Evolutionary conservation across 495 filamentous ascomycete species (phyloP).

Genomic region (Geopyxis carbonaria): DNA sequence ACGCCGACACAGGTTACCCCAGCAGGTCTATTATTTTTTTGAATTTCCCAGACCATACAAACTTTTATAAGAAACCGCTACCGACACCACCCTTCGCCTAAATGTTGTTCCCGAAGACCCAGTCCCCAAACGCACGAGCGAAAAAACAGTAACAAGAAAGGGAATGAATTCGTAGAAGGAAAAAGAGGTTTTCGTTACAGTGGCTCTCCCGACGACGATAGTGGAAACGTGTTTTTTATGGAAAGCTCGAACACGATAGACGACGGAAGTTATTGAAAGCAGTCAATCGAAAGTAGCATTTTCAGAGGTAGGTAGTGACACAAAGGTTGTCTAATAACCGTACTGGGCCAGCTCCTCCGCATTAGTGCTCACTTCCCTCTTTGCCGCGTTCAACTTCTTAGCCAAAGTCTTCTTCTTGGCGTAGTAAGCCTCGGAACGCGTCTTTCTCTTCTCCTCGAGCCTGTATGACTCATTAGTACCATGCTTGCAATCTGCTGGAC

Average conservation of each 20-base stretch:
- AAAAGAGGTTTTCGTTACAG: constrained; percentile 5
- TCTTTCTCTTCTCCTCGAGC: constrained; percentile 97
- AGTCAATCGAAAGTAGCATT: constrained; percentile 9
- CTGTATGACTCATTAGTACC: constrained; percentile 39
- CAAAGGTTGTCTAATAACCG: constrained; percentile 43
- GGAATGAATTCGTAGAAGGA: not conserved
- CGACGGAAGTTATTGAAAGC: not conserved
- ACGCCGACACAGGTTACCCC: constrained; percentile 13
- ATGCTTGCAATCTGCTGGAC: not conserved
- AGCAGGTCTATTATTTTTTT: constrained; percentile 10
- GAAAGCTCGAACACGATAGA: constrained; percentile 3
- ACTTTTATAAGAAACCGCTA: constrained; percentile 1
- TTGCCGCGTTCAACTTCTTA: constrained; percentile 74
- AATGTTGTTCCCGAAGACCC: constrained; percentile 8
- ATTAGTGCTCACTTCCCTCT: constrained; percentile 81
- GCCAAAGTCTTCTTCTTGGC: constrained; percentile 93
- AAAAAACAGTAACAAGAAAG: constrained; percentile 2
- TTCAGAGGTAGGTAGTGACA: constrained; percentile 8
- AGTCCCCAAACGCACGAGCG: constrained; percentile 4
- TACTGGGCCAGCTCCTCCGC: constrained; percentile 52
- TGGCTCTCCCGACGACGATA: constrained; percentile 1
- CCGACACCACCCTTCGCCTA: constrained; percentile 3
- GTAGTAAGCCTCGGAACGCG: constrained; percentile 98
- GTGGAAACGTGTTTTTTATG: constrained; percentile 2
- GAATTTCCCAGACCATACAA: constrained; percentile 4